Conservation (phyloP, 129 eudicot genomes). For the Artemisia argyi region DNA sequence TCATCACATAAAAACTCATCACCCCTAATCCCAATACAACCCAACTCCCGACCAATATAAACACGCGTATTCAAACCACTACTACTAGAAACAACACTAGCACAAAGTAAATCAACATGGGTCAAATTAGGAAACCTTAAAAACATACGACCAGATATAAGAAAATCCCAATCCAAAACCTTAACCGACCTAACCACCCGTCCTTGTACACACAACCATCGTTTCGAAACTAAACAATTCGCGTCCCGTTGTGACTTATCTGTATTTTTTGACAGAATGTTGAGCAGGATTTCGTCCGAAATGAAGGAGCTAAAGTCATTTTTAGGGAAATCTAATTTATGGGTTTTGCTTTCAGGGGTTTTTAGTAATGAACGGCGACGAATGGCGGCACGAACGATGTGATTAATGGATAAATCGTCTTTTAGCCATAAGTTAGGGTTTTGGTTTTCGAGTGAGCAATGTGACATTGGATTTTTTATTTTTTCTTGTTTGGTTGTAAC, state of each 20-base stretch:
- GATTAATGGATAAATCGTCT: slow-evolving; percentile 47
- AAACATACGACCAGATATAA: slow-evolving; percentile 58
- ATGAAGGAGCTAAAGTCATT: slow-evolving; percentile 56
- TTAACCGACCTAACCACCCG: slow-evolving; percentile 54
- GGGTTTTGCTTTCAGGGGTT: slow-evolving; percentile 41
- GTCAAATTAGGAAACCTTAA: slow-evolving; percentile 65
- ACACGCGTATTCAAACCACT: slow-evolving; percentile 19
- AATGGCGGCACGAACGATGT: slow-evolving; percentile 40
- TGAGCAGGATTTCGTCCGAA: slow-evolving; percentile 54
- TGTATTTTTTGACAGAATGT: slow-evolving; percentile 52
- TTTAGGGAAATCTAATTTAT: slow-evolving; percentile 30
- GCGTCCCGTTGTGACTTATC: slow-evolving; percentile 41
- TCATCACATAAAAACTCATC: slow-evolving; percentile 21
- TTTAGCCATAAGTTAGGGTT: slow-evolving; percentile 44
- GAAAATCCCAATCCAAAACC: slow-evolving; percentile 72
- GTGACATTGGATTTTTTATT: slow-evolving; percentile 32
- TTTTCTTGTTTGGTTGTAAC: neutral
- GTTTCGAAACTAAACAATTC: slow-evolving; percentile 64
- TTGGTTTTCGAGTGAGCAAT: slow-evolving; percentile 37
- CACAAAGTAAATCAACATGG: slow-evolving; percentile 56
- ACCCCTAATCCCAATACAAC: slow-evolving; percentile 41
- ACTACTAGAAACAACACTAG: slow-evolving; percentile 37
- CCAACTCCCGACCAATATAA: slow-evolving; percentile 34
- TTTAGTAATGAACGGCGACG: slow-evolving; percentile 35
- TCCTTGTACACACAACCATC: slow-evolving; percentile 73